A percentile compares a stretch with the other conserved stretches of the same genome.
Conservation (phyloP, 768 basidiomycete species). For the Psilocybe cyanescens region DNA sequence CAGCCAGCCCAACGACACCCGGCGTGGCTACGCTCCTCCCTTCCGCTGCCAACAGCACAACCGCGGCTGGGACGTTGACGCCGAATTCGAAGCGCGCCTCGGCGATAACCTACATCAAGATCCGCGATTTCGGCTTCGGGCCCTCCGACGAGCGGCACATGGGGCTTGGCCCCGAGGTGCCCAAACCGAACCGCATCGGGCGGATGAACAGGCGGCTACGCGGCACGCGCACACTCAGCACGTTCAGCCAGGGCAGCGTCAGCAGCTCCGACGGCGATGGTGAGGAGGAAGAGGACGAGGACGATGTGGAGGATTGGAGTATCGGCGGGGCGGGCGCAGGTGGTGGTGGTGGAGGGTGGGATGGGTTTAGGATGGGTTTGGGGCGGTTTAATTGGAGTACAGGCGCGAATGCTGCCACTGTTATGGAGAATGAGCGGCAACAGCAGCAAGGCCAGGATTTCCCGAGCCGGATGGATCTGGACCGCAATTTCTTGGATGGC, state of each 20-base stretch:
- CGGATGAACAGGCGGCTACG: conserved; percentile 34
- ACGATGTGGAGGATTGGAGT: conserved; percentile 23
- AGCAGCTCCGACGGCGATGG: conserved; percentile 29
- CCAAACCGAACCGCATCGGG: conserved; percentile 39
- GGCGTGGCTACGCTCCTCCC: conserved; percentile 1
- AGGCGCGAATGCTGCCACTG: conserved; percentile 9
- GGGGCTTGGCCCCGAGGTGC: conserved; percentile 44
- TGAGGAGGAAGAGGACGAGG: conserved; percentile 22
- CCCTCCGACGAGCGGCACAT: conserved; percentile 38
- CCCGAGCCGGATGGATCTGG: conserved; percentile 47
- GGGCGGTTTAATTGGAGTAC: conserved; percentile 21
- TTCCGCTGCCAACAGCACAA: too few relatives aligned
- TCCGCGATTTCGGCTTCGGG: conserved; percentile 48
- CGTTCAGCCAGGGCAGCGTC: conserved; percentile 19
- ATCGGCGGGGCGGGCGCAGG: conserved; percentile 32
- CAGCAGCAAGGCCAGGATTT: conserved; percentile 29
- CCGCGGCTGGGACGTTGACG: not conserved
- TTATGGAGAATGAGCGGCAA: conserved; percentile 12
- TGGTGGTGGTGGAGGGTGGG: conserved; percentile 29
- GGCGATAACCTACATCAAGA: conserved; percentile 30
- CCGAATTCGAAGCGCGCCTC: conserved; percentile 2
- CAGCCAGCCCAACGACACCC: conserved; percentile 7
- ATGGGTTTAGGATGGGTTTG: conserved; percentile 29
- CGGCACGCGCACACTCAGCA: conserved; percentile 15
- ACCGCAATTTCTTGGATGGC: conserved; percentile 32